These are phyloP conservation scores for Cordyceps cateniannulata DNA, from an alignment of 2,329 filamentous ascomycete species.

Conservation along the genomic window DNA sequence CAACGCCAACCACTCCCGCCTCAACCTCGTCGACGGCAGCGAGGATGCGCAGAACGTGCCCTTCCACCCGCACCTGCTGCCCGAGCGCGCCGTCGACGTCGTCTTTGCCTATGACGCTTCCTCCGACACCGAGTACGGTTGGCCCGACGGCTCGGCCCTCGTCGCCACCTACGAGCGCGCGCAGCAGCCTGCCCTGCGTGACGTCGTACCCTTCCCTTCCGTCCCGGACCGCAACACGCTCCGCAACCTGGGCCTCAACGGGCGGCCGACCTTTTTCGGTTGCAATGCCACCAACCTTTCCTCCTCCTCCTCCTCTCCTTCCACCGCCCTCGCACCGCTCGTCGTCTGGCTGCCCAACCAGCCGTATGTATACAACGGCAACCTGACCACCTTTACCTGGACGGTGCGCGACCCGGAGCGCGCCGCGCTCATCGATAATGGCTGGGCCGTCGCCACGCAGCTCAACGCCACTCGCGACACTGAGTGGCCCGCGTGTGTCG, in stretches of 20 bases:
- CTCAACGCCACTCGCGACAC: conserved; percentile 66
- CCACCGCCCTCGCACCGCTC: conserved; percentile 45
- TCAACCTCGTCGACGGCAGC: conserved; percentile 74
- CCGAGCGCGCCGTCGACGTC: conserved; percentile 64
- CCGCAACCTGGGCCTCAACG: conserved; percentile 67
- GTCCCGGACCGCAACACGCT: conserved; percentile 70
- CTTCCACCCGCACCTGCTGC: conserved; percentile 70
- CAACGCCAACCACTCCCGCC: conserved; percentile 43
- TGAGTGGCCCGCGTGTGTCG: conserved; percentile 71
- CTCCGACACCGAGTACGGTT: conserved; percentile 61
- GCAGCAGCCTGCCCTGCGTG: conserved; percentile 43
- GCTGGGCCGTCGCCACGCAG: conserved; percentile 70
- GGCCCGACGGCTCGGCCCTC: conserved; percentile 72
- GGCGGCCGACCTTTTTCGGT: conserved; percentile 72
- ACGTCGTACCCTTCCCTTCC: conserved; percentile 59
- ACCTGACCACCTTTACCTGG: conserved; percentile 66
- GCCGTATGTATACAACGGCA: conserved; percentile 65
- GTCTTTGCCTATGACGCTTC: conserved; percentile 77
- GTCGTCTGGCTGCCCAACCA: conserved; percentile 79
- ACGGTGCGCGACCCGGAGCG: conserved; percentile 57
- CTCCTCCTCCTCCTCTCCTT: conserved; percentile 19
- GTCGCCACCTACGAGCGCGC: conserved; percentile 69
- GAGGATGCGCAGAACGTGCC: conserved; percentile 76
- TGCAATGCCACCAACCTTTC: conserved; percentile 56
- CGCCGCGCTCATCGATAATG: conserved; percentile 72